Evolutionary conservation across 495 filamentous ascomycete species (phyloP).

Genomic region (Aspergillus wentii): DNA sequence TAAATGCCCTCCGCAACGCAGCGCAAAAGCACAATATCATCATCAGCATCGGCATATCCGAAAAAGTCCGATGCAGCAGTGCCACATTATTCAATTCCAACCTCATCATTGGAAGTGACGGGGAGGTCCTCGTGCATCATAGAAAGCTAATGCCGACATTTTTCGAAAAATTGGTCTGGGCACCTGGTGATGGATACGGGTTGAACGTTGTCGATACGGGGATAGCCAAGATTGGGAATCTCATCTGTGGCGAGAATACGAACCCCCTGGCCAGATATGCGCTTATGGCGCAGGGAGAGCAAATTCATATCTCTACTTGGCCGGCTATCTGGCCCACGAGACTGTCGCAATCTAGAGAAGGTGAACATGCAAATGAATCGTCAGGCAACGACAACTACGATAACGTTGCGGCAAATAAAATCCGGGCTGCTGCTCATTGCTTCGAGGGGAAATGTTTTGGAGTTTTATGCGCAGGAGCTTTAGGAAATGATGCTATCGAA

Average conservation of each 20-base stretch:
- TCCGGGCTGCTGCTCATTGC: conserved; percentile 35
- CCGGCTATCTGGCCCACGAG: conserved; percentile 28
- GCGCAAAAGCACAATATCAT: conserved; percentile 16
- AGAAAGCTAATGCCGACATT: conserved; percentile 35
- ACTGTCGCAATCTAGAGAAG: conserved; percentile 8
- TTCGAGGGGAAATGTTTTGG: conserved; percentile 45
- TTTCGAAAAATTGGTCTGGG: conserved; percentile 33
- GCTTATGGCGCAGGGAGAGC: conserved; percentile 17
- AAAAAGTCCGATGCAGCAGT: conserved; percentile 22
- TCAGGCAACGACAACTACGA: conserved; percentile 30
- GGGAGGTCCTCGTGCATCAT: conserved; percentile 29
- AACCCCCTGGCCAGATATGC: conserved; percentile 28
- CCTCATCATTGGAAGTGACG: conserved; percentile 21
- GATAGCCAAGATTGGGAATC: conserved; percentile 19
- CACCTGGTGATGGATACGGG: conserved; percentile 28
- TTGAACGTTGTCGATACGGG: conserved; percentile 18
- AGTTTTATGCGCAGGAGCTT: conserved; percentile 25
- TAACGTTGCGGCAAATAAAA: conserved; percentile 35
- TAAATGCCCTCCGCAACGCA: conserved; percentile 16
- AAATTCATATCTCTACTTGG: conserved; percentile 29
- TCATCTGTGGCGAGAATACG: conserved; percentile 38
- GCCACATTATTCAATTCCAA: conserved; percentile 33
- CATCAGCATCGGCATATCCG: conserved; percentile 29
- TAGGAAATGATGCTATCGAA: conserved; percentile 22
- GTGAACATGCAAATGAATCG: too few relatives aligned